phyloP scores from a whole-genome alignment of 2,329 filamentous ascomycete genomes.

The Fusarium gaditjirri region DNA sequence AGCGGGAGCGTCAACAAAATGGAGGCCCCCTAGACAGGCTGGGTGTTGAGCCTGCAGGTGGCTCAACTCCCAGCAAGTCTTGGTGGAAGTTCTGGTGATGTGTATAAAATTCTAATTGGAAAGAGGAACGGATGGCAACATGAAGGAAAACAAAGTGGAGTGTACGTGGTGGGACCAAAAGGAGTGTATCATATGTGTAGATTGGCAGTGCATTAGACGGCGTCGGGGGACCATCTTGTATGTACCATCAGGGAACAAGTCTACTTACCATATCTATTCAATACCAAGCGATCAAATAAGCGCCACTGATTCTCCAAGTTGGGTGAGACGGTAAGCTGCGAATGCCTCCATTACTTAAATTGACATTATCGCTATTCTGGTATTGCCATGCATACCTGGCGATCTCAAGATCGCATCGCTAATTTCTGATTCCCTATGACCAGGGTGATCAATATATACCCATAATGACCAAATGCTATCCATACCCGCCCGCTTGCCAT shows the following conservation, averaged over 20 bases:
- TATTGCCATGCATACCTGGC: conserved; percentile 24
- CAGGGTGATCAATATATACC: conserved; percentile 5
- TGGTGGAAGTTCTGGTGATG: conserved; percentile 60
- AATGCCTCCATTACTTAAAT: conserved; percentile 17
- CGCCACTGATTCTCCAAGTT: not conserved
- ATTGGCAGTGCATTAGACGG: conserved; percentile 58
- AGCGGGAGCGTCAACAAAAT: conserved; percentile 61
- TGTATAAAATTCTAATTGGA: conserved; percentile 33
- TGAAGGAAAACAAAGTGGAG: conserved; percentile 22
- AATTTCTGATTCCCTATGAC: conserved; percentile 18
- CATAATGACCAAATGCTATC: conserved; percentile 28
- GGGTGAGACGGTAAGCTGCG: not conserved
- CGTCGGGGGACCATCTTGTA: conserved; percentile 53
- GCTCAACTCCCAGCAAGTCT: conserved; percentile 57
- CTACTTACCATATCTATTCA: conserved; percentile 46
- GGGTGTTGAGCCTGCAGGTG: conserved; percentile 51
- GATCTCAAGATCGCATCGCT: conserved; percentile 24
- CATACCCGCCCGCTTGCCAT: conserved; percentile 31
- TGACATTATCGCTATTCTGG: conserved; percentile 30
- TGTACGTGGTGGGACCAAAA: conserved; percentile 38
- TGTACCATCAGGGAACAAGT: conserved; percentile 47
- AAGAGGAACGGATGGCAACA: conserved; percentile 13
- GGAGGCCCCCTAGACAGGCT: conserved; percentile 64
- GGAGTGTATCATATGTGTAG: conserved; percentile 57
- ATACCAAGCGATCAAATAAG: conserved; percentile 43